Conservation (phyloP, 306 rosid species). For the Delonix regia region DNA sequence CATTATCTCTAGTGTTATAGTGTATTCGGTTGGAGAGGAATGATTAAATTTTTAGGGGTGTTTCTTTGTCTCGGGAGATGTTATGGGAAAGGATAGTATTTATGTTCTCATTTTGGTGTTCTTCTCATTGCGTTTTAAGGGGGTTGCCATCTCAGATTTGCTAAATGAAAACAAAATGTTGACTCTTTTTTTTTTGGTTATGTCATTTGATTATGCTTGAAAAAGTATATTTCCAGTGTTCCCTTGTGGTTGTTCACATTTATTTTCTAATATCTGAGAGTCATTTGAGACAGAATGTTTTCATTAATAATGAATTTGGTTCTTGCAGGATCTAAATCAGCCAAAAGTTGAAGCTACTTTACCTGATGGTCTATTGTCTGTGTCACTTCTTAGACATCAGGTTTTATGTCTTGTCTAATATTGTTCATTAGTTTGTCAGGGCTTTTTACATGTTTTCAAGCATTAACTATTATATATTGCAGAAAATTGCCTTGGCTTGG, state of each 20-base stretch:
- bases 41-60: not conserved
- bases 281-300: conserved; percentile 1
- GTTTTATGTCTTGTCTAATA: conserved; percentile 48
- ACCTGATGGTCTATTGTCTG: conserved; percentile 85
- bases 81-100: not conserved
- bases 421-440: conserved; percentile 12
- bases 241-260: not conserved
- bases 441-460: conserved; percentile 18
- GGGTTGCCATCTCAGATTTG: not conserved
- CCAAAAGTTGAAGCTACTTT: conserved; percentile 68
- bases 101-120: not conserved
- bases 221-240: conserved; percentile 5
- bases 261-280: conserved; percentile 11
- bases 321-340: conserved; percentile 83
- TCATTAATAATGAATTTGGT: conserved; percentile 40
- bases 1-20: not conserved
- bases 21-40: not conserved
- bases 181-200: not conserved
- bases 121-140: not conserved
- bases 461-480: conserved; percentile 40
- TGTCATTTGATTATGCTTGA: conserved; percentile 17
- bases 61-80: not conserved
- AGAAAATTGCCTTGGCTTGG: conserved; percentile 98
- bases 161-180: not conserved
- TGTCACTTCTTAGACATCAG: conserved; percentile 94